phyloP scores from a whole-genome alignment of 768 basidiomycete species.

The Lentinus brumalis region DNA sequence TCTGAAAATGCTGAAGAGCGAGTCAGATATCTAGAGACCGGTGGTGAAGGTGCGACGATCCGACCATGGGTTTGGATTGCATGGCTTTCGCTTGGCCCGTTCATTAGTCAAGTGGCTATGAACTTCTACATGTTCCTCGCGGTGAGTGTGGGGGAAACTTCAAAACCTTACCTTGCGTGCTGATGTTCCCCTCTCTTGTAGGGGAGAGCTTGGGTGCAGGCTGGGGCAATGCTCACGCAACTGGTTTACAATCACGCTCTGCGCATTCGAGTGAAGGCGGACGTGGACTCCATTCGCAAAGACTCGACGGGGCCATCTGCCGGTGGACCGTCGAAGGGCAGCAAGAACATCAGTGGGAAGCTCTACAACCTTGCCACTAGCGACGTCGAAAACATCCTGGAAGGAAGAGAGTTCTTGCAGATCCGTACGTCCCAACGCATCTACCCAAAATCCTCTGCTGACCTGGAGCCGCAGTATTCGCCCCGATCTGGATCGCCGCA shows the following conservation, averaged over 20 bases:
- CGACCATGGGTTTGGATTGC: constrained; percentile 73
- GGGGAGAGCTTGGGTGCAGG: constrained; percentile 49
- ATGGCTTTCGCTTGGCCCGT: constrained; percentile 50
- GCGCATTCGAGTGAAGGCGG: constrained; percentile 60
- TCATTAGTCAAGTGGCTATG: constrained; percentile 42
- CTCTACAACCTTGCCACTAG: constrained; percentile 72
- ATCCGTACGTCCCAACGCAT: constrained; percentile 28
- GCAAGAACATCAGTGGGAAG: constrained; percentile 64
- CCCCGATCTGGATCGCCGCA: constrained; percentile 42
- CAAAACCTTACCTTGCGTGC: neutral
- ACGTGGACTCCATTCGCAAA: constrained; percentile 15
- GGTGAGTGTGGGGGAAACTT: neutral
- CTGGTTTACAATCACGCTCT: constrained; percentile 56
- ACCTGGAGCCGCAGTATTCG: constrained; percentile 36
- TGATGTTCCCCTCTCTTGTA: neutral
- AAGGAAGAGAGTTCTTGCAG: neutral
- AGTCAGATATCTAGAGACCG: constrained; percentile 35
- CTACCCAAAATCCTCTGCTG: constrained; percentile 43
- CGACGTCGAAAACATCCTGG: constrained; percentile 43
- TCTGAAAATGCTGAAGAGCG: neutral
- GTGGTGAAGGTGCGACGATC: constrained; percentile 48
- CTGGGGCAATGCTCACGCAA: constrained; percentile 51
- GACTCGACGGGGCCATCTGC: neutral
- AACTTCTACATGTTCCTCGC: constrained; percentile 52
- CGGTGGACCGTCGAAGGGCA: neutral